Conservation (phyloP, 1,284 basidiomycete genomes). For the Fomitopsis palustris region DNA sequence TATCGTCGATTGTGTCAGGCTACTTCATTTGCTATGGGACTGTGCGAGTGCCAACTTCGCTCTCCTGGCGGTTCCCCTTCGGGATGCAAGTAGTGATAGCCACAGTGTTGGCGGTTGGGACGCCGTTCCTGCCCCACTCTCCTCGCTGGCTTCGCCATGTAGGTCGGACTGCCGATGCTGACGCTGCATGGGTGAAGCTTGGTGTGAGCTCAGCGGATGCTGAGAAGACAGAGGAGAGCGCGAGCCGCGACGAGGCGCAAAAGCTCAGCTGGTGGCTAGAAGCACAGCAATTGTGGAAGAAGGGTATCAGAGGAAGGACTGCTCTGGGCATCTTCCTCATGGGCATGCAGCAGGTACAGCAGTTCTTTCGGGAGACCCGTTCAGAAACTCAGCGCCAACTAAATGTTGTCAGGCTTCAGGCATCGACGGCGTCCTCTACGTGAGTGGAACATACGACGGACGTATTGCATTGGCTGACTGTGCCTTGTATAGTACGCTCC, state of each 20-base stretch:
- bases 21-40: slow-evolving; percentile 51
- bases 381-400: background rate
- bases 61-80: slow-evolving; percentile 49
- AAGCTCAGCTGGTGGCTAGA: slow-evolving; percentile 7
- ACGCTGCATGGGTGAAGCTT: slow-evolving; percentile 26
- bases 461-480: background rate
- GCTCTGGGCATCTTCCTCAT: slow-evolving; percentile 44
- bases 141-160: slow-evolving; percentile 47
- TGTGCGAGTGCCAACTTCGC: slow-evolving; percentile 31
- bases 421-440: slow-evolving; percentile 35
- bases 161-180: slow-evolving; percentile 40
- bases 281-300: slow-evolving; percentile 26
- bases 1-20: slow-evolving; percentile 22
- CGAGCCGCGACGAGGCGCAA: slow-evolving; percentile 20
- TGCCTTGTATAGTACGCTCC: slow-evolving; percentile 43
- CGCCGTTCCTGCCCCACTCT: slow-evolving; percentile 48
- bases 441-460: slow-evolving; percentile 8
- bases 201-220: slow-evolving; percentile 27
- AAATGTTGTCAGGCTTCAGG: slow-evolving; percentile 24
- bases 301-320: slow-evolving; percentile 34
- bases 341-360: slow-evolving; percentile 38
- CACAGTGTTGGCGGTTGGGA: slow-evolving; percentile 39
- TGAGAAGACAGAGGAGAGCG: slow-evolving; percentile 28
- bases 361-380: background rate
- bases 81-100: slow-evolving; percentile 40